Evolutionary conservation across 305 asterid genomes (phyloP), one percentile per base, ranked within the genome.

Genomic region (Rubia occidens): DNA sequence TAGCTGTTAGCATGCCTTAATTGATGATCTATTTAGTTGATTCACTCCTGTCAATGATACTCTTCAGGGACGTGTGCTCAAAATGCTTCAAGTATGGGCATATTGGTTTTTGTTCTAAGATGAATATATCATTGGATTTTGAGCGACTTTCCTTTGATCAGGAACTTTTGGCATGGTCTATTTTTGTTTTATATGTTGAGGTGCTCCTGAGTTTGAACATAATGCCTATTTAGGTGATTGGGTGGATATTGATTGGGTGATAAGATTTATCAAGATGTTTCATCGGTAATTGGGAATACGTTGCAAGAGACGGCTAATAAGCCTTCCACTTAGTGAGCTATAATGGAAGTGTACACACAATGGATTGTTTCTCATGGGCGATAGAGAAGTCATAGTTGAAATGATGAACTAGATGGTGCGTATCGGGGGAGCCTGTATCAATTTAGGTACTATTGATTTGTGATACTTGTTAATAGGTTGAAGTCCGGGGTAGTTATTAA

Each of bases 11-110:
- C 51, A 11, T 54, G 5, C 61, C 24, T 47, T 59, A 43, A 29
- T 20, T 5, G 67, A 47, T 60, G 15, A 42, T 18, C 39, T 53
- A 2, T 62, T 60, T 76, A 71, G 66, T 61, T 43, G 64, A 26
- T 71, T 69, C 24, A 43, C 69, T 67, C 77, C 67, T 76, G 72
- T 71, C 61, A 47, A 56, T 61, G 66, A 0, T 54, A 69, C 73
- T 77, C 71, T 78, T 43, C 84, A 90, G 97, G 97, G 88, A 75
- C 87, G 95, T 64, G 96, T 88, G 70, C 71, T 87, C 40, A 88
- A 87, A 85, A 95, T 90, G 70, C 91, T 90, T 85, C 97, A 90
- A 82, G 97, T 88, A 39, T 90, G 97, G 96, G 88, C 95, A 18
- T 96, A 90, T 78, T 88, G 97, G 97, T 90, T 90, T 82, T 84